Evolutionary conservation across 331 rosid genomes (phyloP).

Genomic region (Acacia pycnantha): DNA sequence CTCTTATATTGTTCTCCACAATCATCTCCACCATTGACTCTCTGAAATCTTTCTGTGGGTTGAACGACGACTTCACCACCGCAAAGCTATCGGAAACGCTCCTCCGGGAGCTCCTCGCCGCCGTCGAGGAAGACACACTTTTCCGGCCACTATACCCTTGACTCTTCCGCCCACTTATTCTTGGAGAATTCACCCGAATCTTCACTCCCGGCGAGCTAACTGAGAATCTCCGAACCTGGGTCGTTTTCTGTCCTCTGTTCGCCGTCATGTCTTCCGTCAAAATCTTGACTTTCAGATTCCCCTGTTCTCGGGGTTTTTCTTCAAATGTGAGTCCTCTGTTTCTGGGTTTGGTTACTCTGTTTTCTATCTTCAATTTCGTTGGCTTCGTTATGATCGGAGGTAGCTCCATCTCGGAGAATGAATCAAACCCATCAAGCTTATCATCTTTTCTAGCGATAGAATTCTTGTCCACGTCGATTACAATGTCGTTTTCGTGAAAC

Average conservation of each 20-base stretch:
- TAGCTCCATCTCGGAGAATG: constrained; percentile 52
- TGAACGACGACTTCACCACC: constrained; percentile 72
- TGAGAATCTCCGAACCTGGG: constrained; percentile 41
- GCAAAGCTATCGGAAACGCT: constrained; percentile 75
- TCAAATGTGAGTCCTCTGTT: constrained; percentile 24
- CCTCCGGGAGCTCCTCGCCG: constrained; percentile 33
- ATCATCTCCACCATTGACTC: constrained; percentile 99
- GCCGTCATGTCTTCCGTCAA: constrained; percentile 31
- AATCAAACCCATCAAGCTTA: constrained; percentile 41
- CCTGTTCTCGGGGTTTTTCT: constrained; percentile 25
- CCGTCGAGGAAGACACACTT: constrained; percentile 34
- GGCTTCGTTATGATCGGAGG: constrained; percentile 78
- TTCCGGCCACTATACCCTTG: constrained; percentile 45
- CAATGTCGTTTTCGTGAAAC: constrained; percentile 44
- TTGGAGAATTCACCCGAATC: constrained; percentile 71
- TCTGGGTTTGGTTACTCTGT: constrained; percentile 13
- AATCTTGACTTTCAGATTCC: constrained; percentile 38
- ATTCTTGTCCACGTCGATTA: constrained; percentile 51
- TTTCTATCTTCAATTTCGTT: constrained; percentile 38
- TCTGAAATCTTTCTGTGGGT: constrained; percentile 86
- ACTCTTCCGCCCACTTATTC: constrained; percentile 35
- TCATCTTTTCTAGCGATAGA: constrained; percentile 42
- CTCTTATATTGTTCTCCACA: constrained; percentile 76
- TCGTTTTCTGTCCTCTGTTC: constrained; percentile 30
- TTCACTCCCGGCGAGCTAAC: constrained; percentile 61